Percentiles rank a stretch among this genome's conserved stretches.
These are phyloP conservation scores for Cordia subcordata DNA, from an alignment of 257 asterid species.

Conservation along the genomic window DNA sequence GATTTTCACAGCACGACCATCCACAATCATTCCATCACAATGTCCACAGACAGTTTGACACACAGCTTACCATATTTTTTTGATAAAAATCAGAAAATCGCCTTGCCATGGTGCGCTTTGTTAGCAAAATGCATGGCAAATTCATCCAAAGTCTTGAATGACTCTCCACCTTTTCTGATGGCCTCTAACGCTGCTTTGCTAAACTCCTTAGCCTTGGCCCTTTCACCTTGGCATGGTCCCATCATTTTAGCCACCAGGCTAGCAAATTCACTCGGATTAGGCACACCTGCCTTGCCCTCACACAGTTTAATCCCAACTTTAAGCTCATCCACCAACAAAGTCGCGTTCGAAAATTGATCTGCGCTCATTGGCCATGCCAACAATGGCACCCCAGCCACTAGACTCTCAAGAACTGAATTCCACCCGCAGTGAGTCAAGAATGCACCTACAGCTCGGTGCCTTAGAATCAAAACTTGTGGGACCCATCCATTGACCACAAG, in stretches of 20 bases:
- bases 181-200: neutral
- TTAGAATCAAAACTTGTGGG: neutral
- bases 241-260: neutral
- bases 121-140: neutral
- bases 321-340: neutral
- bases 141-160: neutral
- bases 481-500: neutral
- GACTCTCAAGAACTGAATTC: neutral
- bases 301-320: neutral
- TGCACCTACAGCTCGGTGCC: neutral
- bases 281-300: neutral
- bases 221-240: neutral
- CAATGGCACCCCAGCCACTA: neutral
- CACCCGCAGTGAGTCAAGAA: neutral
- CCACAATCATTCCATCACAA: too few relatives aligned
- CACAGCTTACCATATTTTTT: too few relatives aligned
- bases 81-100: too few relatives aligned
- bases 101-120: too few relatives aligned
- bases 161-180: neutral
- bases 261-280: neutral
- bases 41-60: too few relatives aligned
- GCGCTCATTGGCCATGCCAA: neutral
- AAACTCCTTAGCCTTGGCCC: neutral
- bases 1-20: too few relatives aligned
- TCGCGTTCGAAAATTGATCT: neutral